Evolutionary conservation across 2,329 filamentous ascomycete genomes (phyloP).

Genomic region (Mariannaea elegans): DNA sequence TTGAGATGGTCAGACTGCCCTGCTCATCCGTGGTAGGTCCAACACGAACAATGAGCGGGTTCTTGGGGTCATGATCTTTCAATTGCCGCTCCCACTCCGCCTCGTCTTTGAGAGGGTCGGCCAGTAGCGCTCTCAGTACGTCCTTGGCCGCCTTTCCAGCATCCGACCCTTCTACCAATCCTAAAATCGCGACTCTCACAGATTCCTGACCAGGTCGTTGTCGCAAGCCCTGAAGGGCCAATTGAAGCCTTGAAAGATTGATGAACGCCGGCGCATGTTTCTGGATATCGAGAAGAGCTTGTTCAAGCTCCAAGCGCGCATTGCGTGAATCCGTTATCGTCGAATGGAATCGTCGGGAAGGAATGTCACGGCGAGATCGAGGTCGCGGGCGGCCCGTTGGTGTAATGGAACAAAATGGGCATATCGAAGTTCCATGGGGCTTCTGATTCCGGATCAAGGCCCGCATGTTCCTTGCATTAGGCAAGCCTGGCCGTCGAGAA

Average conservation of each 20-base stretch:
- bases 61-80: constrained; percentile 57
- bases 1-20: constrained; percentile 41
- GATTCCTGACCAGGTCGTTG: constrained; percentile 65
- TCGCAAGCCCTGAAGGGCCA: constrained; percentile 72
- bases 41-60: constrained; percentile 72
- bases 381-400: constrained; percentile 31
- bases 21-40: constrained; percentile 42
- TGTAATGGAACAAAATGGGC: constrained; percentile 44
- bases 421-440: constrained; percentile 33
- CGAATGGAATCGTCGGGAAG: constrained; percentile 43
- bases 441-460: constrained; percentile 33
- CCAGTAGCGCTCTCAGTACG: constrained; percentile 74
- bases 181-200: constrained; percentile 67
- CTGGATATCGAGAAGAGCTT: constrained; percentile 67
- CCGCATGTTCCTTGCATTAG: constrained; percentile 40
- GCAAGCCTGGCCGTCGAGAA: constrained; percentile 42
- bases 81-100: constrained; percentile 74
- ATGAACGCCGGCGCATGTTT: constrained; percentile 68
- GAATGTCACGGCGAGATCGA: constrained; percentile 35
- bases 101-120: constrained; percentile 72
- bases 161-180: constrained; percentile 50
- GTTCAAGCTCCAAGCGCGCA: constrained; percentile 64
- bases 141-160: constrained; percentile 63
- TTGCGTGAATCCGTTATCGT: constrained; percentile 38
- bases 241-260: constrained; percentile 74